Percentiles rank a stretch among this genome's conserved stretches.
Evolutionary conservation across 2,329 filamentous ascomycete genomes (phyloP).

Genomic region (Pseudogymnoascus sp.): DNA sequence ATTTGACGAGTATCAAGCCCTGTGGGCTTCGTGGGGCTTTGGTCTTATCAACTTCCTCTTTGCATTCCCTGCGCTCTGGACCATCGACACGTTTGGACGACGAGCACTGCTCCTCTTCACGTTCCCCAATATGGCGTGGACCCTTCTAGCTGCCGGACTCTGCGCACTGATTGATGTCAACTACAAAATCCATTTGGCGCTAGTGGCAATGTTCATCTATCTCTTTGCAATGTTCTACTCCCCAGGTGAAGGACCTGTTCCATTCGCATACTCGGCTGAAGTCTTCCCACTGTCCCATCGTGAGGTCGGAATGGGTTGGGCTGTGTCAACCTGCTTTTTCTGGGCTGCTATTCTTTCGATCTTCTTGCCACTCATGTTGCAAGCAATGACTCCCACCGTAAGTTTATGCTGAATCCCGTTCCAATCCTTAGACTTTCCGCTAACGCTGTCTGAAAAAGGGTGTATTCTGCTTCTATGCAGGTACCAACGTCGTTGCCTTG

Average conservation of each 20-base stretch:
- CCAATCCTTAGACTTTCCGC: background rate
- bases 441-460: conserved; percentile 24
- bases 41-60: conserved; percentile 58
- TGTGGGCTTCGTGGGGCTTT: conserved; percentile 53
- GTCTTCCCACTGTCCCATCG: conserved; percentile 60
- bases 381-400: conserved; percentile 18
- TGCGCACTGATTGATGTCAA: conserved; percentile 38
- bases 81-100: conserved; percentile 60
- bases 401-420: background rate
- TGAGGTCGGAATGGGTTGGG: conserved; percentile 61
- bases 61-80: conserved; percentile 53
- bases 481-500: conserved; percentile 44
- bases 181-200: conserved; percentile 19
- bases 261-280: conserved; percentile 60
- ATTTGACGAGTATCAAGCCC: conserved; percentile 41
- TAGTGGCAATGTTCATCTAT: conserved; percentile 40
- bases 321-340: conserved; percentile 53
- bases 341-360: conserved; percentile 55
- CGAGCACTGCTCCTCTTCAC: conserved; percentile 55
- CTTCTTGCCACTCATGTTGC: conserved; percentile 36
- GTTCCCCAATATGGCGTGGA: conserved; percentile 54
- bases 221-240: conserved; percentile 44
- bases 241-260: conserved; percentile 50
- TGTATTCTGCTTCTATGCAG: conserved; percentile 45
- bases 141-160: conserved; percentile 42